Evolutionary conservation across 73 alveolate genomes (phyloP), one percentile per base, ranked within the genome.

Genomic region (Paramecium primaurelia): DNA sequence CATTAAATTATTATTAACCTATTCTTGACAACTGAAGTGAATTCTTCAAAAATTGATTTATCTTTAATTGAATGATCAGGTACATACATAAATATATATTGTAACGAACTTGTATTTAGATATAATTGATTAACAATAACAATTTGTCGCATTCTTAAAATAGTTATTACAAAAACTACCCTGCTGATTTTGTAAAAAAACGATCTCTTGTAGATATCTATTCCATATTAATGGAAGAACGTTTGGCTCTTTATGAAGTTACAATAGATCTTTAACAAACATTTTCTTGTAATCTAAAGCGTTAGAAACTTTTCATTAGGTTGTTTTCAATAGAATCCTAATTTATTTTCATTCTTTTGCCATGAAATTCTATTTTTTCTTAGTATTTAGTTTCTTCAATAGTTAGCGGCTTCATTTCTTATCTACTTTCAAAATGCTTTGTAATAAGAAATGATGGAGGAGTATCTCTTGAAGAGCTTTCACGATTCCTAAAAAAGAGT

Each of bases 131-230:
- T 75, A 14, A 37, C 59, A 75, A 75, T 26, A 16, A 75, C 59
- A 75, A 75, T 75, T 75, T 75, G 20, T 75, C 88, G 34, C 69
- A 54, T 54, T 54, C 69, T 54, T 54, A 54, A 54, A 54, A 54
- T 54, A 54, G 28, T 18, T 34, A 54, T 54, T 2, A 54, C 28
- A 54, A 22, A 22, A 22, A 54, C 32, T 54, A 54, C 69, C 69
- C 69, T 18, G 69, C 4, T 54, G 10, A 54, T 18, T 54, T 54
- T 54, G 69, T 54, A 54, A 54, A 54, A 54, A 54, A 54, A 8
- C 69, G 69, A 54, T 54, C 69, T 54, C 69, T 54, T 2, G 69
- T 54, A 6, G 69, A 22, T 54, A 54, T 54, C 32, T 54, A 22
- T 54, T 54, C 69, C 69, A 54, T 54, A 4, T 12, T 54, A 4